phyloP scores from a whole-genome alignment of 306 rosid species.

The Arachis stenosperma region DNA sequence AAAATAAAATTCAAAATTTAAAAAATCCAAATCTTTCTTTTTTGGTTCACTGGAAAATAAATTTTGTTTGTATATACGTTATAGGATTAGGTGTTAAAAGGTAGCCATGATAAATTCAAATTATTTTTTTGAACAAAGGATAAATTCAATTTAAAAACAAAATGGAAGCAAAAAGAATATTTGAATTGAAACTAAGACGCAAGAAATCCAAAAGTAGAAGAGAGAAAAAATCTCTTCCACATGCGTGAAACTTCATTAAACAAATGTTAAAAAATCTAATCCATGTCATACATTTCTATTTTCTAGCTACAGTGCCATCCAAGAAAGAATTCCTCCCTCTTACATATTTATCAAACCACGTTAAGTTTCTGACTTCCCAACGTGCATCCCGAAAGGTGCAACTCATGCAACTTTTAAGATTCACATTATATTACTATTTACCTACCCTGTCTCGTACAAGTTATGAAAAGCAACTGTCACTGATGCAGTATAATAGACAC shows the following conservation, averaged over 20 bases:
- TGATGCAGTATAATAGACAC: not conserved
- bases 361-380: not conserved
- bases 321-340: not conserved
- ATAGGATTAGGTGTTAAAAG: too few species aligned
- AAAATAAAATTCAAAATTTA: too few species aligned
- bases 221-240: too few species aligned
- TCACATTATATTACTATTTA: not conserved
- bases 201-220: not conserved
- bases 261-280: not conserved
- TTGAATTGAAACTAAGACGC: not conserved
- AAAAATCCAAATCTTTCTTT: too few species aligned
- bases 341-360: not conserved
- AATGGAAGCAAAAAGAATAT: not conserved
- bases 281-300: not conserved
- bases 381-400: not conserved
- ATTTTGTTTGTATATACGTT: too few species aligned
- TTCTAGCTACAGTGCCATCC: not conserved
- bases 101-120: too few species aligned
- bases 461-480: slow-evolving; percentile 4
- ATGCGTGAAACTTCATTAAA: not conserved
- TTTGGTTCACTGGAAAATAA: too few species aligned
- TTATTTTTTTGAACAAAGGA: too few species aligned
- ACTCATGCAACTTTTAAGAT: not conserved
- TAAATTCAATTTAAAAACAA: too few species aligned
- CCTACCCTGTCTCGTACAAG: not conserved